phyloP scores from a whole-genome alignment of 225 moss, liverwort and hornwort genomes.

The Polytrichum formosum region DNA sequence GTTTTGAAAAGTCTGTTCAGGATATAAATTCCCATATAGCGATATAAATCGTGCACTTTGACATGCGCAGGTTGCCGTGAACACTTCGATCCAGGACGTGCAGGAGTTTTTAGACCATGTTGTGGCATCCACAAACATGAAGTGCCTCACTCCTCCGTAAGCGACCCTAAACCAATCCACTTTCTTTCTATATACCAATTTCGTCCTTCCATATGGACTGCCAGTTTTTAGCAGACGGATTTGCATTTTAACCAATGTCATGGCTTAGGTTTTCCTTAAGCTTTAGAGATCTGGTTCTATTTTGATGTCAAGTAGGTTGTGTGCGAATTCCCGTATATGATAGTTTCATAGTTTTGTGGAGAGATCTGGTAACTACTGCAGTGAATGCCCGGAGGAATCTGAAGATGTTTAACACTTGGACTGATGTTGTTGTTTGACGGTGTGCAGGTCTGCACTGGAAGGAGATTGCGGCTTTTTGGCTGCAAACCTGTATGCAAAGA shows the following conservation, averaged over 20 bases:
- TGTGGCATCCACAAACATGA: constrained; percentile 95
- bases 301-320: no score
- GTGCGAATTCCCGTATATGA: no score
- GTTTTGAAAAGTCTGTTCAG: no score
- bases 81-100: constrained; percentile 86
- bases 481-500: constrained; percentile 96
- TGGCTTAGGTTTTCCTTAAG: not conserved
- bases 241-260: no score
- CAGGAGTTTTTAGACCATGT: constrained; percentile 89
- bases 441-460: constrained; percentile 83
- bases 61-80: constrained; percentile 70
- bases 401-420: not conserved
- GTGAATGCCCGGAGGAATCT: no score
- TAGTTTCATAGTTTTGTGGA: not conserved
- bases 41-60: not conserved
- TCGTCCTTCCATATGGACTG: no score
- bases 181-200: no score
- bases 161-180: constrained; percentile 1
- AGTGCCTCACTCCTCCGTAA: constrained; percentile 92
- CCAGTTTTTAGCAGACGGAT: not conserved
- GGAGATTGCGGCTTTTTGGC: constrained; percentile 95
- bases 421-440: not conserved
- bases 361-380: not conserved
- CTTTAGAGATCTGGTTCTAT: no score
- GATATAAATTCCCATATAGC: no score